Percentiles rank a stretch among this genome's conserved stretches.
These are phyloP conservation scores for Alternaria solani DNA, from an alignment of 2,329 filamentous ascomycete genomes.

Conservation along the genomic window DNA sequence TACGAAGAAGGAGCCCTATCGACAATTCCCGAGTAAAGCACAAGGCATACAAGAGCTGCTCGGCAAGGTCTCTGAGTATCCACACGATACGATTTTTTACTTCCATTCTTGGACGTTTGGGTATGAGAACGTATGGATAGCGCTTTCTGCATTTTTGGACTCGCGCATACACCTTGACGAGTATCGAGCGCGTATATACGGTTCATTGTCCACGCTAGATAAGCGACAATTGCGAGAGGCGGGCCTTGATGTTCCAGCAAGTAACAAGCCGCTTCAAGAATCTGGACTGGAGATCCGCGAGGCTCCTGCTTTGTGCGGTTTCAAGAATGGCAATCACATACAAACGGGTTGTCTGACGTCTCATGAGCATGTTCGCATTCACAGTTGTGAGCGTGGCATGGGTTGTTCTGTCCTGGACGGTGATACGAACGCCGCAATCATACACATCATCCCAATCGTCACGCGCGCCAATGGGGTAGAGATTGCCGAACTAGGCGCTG, in stretches of 20 bases:
- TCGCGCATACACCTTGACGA: constrained; percentile 81
- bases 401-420: constrained; percentile 63
- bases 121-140: constrained; percentile 92
- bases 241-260: constrained; percentile 48
- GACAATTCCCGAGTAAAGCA: constrained; percentile 69
- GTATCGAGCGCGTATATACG: constrained; percentile 80
- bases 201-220: constrained; percentile 57
- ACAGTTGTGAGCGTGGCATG: constrained; percentile 83
- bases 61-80: constrained; percentile 71
- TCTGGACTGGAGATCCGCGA: constrained; percentile 60
- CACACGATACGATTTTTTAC: constrained; percentile 79
- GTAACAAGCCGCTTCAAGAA: constrained; percentile 32
- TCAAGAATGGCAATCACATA: constrained; percentile 74
- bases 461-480: constrained; percentile 69
- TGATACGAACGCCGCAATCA: constrained; percentile 60
- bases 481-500: constrained; percentile 76
- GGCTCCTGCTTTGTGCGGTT: constrained; percentile 74
- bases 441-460: constrained; percentile 82
- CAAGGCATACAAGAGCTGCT: constrained; percentile 80
- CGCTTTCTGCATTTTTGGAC: constrained; percentile 73
- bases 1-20: constrained; percentile 58
- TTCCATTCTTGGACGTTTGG: constrained; percentile 91
- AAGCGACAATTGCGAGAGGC: constrained; percentile 36
- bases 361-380: constrained; percentile 70
- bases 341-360: constrained; percentile 76